Percentiles rank a stretch among this genome's conserved stretches.
phyloP scores from a whole-genome alignment of 2,329 filamentous ascomycete species.

The Teratosphaeria epicoccoides region DNA sequence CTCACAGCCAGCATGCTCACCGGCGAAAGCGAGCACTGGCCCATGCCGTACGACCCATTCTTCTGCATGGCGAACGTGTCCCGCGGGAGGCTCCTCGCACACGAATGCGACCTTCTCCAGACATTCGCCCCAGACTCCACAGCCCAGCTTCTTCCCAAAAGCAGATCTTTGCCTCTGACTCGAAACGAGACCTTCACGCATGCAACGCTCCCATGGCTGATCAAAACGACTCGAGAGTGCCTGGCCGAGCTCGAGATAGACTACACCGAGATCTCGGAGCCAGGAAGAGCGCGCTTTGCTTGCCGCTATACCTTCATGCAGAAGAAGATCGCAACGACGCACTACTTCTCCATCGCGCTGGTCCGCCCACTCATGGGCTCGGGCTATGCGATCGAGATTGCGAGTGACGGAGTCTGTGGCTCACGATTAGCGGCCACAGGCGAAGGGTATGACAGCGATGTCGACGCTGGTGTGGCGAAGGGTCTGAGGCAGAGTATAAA shows the following conservation, averaged over 20 bases:
- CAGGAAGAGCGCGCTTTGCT: constrained; percentile 7
- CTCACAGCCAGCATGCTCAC: constrained; percentile 5
- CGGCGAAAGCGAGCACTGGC: constrained; percentile 7
- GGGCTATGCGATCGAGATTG: neutral
- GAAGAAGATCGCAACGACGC: constrained; percentile 10
- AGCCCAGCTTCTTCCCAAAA: constrained; percentile 6
- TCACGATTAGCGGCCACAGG: neutral
- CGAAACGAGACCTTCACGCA: neutral
- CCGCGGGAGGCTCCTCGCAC: constrained; percentile 9
- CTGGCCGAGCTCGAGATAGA: constrained; percentile 9
- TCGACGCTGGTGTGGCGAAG: neutral
- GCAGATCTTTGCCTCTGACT: neutral
- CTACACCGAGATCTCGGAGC: constrained; percentile 11
- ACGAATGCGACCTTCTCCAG: constrained; percentile 9
- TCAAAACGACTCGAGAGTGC: constrained; percentile 10
- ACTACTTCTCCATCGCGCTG: constrained; percentile 14
- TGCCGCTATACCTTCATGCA: constrained; percentile 7
- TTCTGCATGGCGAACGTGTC: constrained; percentile 14
- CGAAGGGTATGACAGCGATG: neutral
- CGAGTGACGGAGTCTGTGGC: neutral
- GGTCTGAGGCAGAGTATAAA: neutral
- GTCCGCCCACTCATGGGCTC: neutral
- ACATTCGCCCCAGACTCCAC: neutral
- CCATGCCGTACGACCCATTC: constrained; percentile 15
- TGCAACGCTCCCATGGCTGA: constrained; percentile 4